A percentile compares a stretch with the other conserved stretches of the same genome.
These are phyloP conservation scores for Mrakiaceae sp. DNA, from an alignment of 1,284 basidiomycete species.

Conservation along the genomic window DNA sequence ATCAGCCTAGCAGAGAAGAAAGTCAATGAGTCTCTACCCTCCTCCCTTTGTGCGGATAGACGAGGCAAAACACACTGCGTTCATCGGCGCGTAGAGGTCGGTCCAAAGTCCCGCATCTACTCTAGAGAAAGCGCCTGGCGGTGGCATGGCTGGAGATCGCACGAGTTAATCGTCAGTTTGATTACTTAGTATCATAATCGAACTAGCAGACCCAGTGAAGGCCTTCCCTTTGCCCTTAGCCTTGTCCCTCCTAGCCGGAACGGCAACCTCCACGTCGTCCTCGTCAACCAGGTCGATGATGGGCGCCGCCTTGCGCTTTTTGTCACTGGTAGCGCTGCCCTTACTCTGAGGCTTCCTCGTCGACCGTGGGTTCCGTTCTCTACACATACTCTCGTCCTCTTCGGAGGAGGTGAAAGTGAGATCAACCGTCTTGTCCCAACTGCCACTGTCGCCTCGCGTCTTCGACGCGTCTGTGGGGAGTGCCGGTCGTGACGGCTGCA, in stretches of 20 bases:
- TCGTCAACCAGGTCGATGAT: no score
- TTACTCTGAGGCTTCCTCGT: no score
- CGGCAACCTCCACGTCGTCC: no score
- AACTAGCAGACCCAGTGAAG: neutral
- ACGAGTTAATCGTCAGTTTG: neutral
- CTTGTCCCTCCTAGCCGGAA: neutral
- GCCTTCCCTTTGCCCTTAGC: neutral
- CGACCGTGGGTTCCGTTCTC: no score
- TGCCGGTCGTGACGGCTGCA: no score
- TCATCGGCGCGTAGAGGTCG: neutral
- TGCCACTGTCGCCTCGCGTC: no score
- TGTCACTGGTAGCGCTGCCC: no score
- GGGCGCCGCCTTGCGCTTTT: no score
- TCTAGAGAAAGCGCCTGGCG: neutral
- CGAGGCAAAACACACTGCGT: neutral
- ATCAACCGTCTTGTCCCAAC: no score
- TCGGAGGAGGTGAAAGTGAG: no score
- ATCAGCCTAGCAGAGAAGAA: slow-evolving; percentile 44
- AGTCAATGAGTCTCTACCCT: neutral
- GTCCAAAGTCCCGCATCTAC: neutral
- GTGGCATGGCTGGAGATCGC: neutral
- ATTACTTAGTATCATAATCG: neutral
- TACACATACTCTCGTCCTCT: no score
- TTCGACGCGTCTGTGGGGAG: no score
- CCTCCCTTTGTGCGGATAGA: neutral